Evolutionary conservation across 2,329 filamentous ascomycete genomes (phyloP), one percentile per base, ranked within the genome.

Genomic region (Fusarium abutilonis): DNA sequence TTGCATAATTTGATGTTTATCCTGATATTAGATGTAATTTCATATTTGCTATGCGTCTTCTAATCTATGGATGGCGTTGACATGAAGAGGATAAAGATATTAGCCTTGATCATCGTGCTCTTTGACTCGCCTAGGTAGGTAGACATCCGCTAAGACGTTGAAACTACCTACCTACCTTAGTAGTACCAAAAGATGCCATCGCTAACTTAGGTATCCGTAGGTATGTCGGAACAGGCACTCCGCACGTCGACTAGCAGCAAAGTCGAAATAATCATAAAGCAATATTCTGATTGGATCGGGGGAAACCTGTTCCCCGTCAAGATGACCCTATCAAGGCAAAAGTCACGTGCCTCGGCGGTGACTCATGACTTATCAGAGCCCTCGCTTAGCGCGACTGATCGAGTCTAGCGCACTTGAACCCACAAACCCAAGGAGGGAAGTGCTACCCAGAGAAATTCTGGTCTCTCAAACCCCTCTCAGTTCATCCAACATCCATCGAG

Each of bases 401-500:
- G 59, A 70, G 71, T 59, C 63, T 70, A 72, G 75, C 71, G 75
- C 75, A 76, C 72, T 72, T 74, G 72, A 77, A 76, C 76, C 75
- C 77, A 79, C 76, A 78, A 77, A 77, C 75, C 75, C 69, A 64
- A 67, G n/a, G 63, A 43, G 67, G 71, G 73, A 71, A 73, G 70
- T 77, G 68, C 63, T 71, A 71, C 68, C 69, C 50, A 56, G 68
- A 76, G 75, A 78, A 78, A 76, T 77, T 78, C 72, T 76, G 69
- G 71, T 69, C 69, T 70, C 68, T 60, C 63, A 76, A 75, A 75
- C 73, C 76, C 77, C 75, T 76, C 74, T 74, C 70, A 70, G 71
- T 72, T 75, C 71, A 76, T 70, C 70, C 70, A 66, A 69, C 72
- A 73, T 68, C 71, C 69, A 76, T 72, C 73, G 75, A 78, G 74